Percentiles rank a stretch among this genome's conserved stretches.
Conservation (phyloP, 1,284 basidiomycete genomes). For the Sanghuangporus weigelae region DNA sequence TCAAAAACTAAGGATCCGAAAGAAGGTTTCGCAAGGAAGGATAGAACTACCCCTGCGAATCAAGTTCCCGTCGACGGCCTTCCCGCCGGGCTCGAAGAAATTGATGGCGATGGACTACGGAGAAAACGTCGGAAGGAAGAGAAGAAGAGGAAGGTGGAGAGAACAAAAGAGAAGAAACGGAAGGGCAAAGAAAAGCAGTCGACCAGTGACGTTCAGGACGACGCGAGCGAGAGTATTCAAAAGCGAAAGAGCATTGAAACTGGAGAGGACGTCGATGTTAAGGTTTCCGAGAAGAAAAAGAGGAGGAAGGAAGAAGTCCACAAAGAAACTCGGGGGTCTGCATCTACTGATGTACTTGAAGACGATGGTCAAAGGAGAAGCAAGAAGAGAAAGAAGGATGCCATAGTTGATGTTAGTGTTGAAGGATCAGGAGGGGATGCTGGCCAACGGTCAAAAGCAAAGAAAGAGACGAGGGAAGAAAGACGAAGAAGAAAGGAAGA, state of each 20-base stretch:
- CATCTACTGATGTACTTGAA: neutral
- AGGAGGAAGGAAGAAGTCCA: slow-evolving; percentile 5
- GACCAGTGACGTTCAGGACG: neutral
- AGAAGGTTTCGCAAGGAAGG: neutral
- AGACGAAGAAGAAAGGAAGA: slow-evolving; percentile 2
- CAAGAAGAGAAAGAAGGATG: neutral
- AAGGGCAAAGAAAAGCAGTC: slow-evolving; percentile 13
- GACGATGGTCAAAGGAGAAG: neutral
- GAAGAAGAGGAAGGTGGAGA: neutral
- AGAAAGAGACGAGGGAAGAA: neutral
- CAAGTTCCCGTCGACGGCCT: slow-evolving; percentile 1
- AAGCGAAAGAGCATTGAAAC: neutral
- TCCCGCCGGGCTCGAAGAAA: slow-evolving; percentile 8
- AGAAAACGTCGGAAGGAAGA: slow-evolving; percentile 1
- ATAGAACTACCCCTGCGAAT: slow-evolving; percentile 3
- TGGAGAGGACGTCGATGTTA: slow-evolving; percentile 1
- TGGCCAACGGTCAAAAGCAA: neutral
- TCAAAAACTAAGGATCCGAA: slow-evolving; percentile 1
- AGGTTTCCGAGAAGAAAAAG: slow-evolving; percentile 9
- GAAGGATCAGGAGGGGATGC: neutral
- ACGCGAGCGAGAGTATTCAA: neutral
- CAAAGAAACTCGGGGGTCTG: neutral
- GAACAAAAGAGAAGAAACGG: neutral
- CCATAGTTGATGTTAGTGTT: neutral
- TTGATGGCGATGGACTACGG: neutral